phyloP scores from a whole-genome alignment of 345 rosid species.

The Abelmoschus esculentus region DNA sequence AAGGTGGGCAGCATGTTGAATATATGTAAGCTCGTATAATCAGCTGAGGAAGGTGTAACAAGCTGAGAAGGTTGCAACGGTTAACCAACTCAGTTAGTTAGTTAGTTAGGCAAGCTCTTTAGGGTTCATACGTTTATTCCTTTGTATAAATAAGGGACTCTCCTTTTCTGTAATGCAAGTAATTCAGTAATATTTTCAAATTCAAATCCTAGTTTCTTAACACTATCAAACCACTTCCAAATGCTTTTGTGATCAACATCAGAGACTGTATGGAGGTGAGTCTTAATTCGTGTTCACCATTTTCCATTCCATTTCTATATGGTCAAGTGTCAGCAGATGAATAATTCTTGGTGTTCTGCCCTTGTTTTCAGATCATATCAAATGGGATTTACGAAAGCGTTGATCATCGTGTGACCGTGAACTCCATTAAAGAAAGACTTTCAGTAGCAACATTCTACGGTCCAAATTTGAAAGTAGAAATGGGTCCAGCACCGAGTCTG shows the following conservation, averaged over 20 bases:
- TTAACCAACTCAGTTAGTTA: too few relatives aligned
- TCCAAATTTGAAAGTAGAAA: conserved; percentile 2
- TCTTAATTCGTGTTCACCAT: background rate
- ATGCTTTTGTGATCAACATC: background rate
- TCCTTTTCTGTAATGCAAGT: too few relatives aligned
- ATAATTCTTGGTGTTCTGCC: background rate
- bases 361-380: conserved; percentile 3
- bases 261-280: background rate
- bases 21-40: too few relatives aligned
- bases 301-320: background rate
- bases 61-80: too few relatives aligned
- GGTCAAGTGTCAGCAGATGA: too few relatives aligned
- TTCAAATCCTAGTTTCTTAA: too few relatives aligned
- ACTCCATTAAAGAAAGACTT: conserved; percentile 5
- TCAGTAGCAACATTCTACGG: conserved; percentile 11
- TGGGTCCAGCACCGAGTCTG: conserved; percentile 14
- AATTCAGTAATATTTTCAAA: too few relatives aligned
- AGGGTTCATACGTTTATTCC: too few relatives aligned
- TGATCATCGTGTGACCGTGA: conserved; percentile 21
- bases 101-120: too few relatives aligned
- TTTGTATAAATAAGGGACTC: too few relatives aligned
- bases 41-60: too few relatives aligned
- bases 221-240: background rate
- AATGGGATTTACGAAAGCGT: conserved; percentile 22
- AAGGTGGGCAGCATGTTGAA: too few relatives aligned